Conservation (phyloP, 2,329 filamentous ascomycete genomes). For the Orbilia blumenaviensis region DNA sequence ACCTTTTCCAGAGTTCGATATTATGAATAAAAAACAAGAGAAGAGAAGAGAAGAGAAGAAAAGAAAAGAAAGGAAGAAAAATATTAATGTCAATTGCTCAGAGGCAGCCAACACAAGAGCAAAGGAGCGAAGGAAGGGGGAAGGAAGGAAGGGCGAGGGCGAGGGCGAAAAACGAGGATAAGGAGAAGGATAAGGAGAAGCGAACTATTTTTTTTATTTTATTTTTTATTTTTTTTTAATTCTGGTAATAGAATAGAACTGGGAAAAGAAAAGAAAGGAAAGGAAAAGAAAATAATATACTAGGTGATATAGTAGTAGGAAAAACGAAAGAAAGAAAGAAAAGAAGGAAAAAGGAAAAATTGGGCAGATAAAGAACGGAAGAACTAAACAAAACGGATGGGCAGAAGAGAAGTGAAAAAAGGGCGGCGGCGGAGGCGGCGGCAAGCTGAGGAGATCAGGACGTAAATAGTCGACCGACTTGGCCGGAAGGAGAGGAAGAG, state of each 20-base stretch:
- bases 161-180: conserved; percentile 27
- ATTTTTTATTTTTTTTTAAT: too few relatives aligned
- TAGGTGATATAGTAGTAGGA: too few relatives aligned
- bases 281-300: too few relatives aligned
- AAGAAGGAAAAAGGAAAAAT: conserved; percentile 25
- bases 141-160: conserved; percentile 34
- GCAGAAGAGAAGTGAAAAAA: background rate
- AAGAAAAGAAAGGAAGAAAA: too few relatives aligned
- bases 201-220: too few relatives aligned
- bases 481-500: conserved; percentile 27
- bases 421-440: background rate
- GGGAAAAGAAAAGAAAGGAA: too few relatives aligned
- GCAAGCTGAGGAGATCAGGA: background rate
- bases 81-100: too few relatives aligned
- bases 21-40: too few relatives aligned
- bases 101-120: too few relatives aligned
- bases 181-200: too few relatives aligned
- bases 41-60: background rate
- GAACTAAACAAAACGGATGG: conserved; percentile 12
- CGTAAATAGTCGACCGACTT: conserved; percentile 8
- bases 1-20: too few relatives aligned
- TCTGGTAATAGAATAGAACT: too few relatives aligned
- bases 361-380: conserved; percentile 26
- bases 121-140: conserved; percentile 5
- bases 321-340: conserved; percentile 22